Base-by-base conservation (phyloP, 805 yeast genomes). In the Metschnikowia reukaufii region DNA sequence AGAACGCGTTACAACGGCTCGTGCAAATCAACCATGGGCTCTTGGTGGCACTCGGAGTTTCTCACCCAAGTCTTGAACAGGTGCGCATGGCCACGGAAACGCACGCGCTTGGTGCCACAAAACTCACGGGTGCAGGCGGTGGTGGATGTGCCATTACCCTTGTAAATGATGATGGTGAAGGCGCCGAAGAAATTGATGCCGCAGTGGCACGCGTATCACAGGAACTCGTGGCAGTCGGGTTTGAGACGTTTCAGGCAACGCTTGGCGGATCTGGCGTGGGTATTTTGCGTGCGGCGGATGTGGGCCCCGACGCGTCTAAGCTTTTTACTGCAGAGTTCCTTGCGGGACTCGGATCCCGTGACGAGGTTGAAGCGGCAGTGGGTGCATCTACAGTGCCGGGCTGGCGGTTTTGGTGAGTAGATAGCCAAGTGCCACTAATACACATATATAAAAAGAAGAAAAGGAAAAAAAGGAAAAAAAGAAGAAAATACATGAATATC, bases 101-200 rank as follows among this genome's bases (percentile, higher is more conserved):
- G 42, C 58, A 80, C 47, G 62, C 71, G 4, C 65, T 94, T 15
- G 99, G 99, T 6, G 82, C 86, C 48, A 92, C 99, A 0, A 94
- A 94, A 64, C 76, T 94, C 45, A 94, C 99, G 0, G 99, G 99
- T 35, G 99, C 99, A 0, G 99, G 99, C 30, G 99, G 99, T 17
- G 99, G 99, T 42, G 99, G 99, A 2, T 94, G 99, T 72, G 96
- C 98, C 9, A 85, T 94, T 46, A 94, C 98, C 0, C 67, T 94
- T 32, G 72, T 91, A 13, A 70, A 78, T 39, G 81, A 77, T 34
- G 72, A 69, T 2, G n/a, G n/a, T n/a, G n/a, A n/a, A n/a, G n/a
- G n/a, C n/a, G n/a, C n/a, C n/a, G n/a, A n/a, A n/a, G n/a, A n/a
- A n/a, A n/a, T n/a, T n/a, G n/a, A n/a, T n/a, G n/a, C n/a, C n/a